Conservation (phyloP, 148 eudicot genomes). For the Vaccinium darrowii region DNA sequence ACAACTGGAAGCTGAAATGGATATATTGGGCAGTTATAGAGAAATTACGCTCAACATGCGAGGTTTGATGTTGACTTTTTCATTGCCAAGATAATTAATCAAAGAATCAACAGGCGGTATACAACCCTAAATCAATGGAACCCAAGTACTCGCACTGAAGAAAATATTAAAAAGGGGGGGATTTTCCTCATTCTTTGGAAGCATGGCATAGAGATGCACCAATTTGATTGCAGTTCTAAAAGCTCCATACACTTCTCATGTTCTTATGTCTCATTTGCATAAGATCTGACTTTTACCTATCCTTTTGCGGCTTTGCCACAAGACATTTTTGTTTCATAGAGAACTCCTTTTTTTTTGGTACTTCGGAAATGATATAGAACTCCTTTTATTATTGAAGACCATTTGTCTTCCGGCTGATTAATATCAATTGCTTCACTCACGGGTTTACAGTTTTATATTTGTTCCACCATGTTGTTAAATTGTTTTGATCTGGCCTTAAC, state of each 20-base stretch:
- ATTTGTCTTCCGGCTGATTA: background rate
- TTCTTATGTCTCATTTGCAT: background rate
- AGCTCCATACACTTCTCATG: background rate
- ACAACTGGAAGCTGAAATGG: conserved; percentile 6
- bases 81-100: background rate
- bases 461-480: too few species aligned
- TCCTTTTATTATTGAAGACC: background rate
- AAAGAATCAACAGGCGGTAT: background rate
- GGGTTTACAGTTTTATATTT: background rate
- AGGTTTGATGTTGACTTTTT: background rate
- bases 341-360: background rate
- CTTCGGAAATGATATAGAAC: background rate
- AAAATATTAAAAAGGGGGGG: background rate
- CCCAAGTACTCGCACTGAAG: background rate
- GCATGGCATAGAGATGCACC: background rate
- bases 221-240: background rate
- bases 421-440: background rate
- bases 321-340: background rate
- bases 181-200: background rate
- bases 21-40: background rate
- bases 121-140: background rate
- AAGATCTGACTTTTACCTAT: background rate
- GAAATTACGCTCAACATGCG: background rate
- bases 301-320: background rate
- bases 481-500: background rate